Evolutionary conservation across 106 monocot species (phyloP), one percentile per base, ranked within the genome.

Genomic region (Dendrobium nobile): DNA sequence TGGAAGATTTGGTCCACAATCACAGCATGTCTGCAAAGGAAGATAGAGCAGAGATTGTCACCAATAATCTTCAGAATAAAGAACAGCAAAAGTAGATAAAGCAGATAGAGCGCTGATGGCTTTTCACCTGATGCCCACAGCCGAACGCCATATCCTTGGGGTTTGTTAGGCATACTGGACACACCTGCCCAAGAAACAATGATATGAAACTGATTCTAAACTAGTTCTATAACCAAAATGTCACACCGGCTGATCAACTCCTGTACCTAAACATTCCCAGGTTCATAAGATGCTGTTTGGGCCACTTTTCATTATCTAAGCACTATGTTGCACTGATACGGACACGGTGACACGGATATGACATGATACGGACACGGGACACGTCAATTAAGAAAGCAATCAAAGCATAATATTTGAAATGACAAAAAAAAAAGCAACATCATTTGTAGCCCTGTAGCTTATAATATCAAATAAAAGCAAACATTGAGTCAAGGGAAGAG

Each of bases 121-220:
- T 64, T 37, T 73, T 91, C 78, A 96, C 95, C 93, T 93, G 96
- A 78, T 96, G 96, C 5, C 93, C 96, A 77, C 96, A 96, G 26
- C 93, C 96, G 75, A 96, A 96, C 20, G 93, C 96, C 96, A 96
- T 93, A 48, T 93, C 85, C 72, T 88, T 88, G 4, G 91, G 82
- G 41, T 91, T 88, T 54, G 91, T 83, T 40, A 93, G 89, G 79
- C 96, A 96, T 47, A 96, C 84, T 13, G 96, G 96, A 70, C 95
- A 96, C 75, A 89, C 88, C 95, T 96, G 86, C 75, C 20, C 64
- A 85, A 43, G 13, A 42, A 42, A 42, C 28, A 20, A 43, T 44
- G 41, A 73, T 41, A 73, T 40, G 67, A 67, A 67, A 67, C 67
- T 9, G 67, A 67, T 67, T 9, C 24, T 26, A 56, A 56, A 56